Base-by-base conservation (phyloP, 176 grass and related monocot species). In the Hordeum vulgare region DNA sequence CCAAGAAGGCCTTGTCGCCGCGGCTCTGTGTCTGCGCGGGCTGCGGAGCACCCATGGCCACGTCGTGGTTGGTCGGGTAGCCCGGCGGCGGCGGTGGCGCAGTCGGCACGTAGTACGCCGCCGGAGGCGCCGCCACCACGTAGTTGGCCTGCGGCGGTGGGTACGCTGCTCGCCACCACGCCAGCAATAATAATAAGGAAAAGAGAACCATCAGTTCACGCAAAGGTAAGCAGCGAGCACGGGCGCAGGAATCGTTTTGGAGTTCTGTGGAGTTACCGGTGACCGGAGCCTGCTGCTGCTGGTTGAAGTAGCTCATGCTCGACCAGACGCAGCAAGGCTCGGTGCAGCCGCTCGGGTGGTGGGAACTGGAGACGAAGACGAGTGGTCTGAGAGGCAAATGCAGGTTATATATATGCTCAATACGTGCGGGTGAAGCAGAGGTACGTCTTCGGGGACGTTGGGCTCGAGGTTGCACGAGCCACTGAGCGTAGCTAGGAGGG, bases 1-100 rank as follows among this genome's bases (percentile, higher is more conserved):
- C 74, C 91, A 70, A 76, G 85, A 93, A 93, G 75, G n/a, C 44
- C 71, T 89, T 89, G 76, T 93, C 91, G 9, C 91, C 88, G 23
- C 91, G 91, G 74, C 74, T 90, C 34, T 66, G 85, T 14, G 82
- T 85, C 68, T 83, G 63, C 15, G 23, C 78, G 31, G 66, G 66
- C 21, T 74, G 91, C 60, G 78, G 66, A 13, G 85, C 78, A 21
- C 85, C 85, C 78, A 28, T 61, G 34, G 66, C 84, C 12, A 18
- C 54, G 51, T 39, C 75, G 79, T 79, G 86, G 81, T 45, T 87
- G 49, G 21, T 75, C 11, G 91, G 88, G 68, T 93, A 88, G 4
- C 88, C 88, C 0, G 85, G 57, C 75, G 90, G 90, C 53, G 84
- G 87, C 47, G 84, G 71, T 8, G 76, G 27, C 1, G 49, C 68